These are phyloP conservation scores for Nitzschia sp. DNA, from an alignment of 108 stramenopile genomes.

Conservation along the genomic window DNA sequence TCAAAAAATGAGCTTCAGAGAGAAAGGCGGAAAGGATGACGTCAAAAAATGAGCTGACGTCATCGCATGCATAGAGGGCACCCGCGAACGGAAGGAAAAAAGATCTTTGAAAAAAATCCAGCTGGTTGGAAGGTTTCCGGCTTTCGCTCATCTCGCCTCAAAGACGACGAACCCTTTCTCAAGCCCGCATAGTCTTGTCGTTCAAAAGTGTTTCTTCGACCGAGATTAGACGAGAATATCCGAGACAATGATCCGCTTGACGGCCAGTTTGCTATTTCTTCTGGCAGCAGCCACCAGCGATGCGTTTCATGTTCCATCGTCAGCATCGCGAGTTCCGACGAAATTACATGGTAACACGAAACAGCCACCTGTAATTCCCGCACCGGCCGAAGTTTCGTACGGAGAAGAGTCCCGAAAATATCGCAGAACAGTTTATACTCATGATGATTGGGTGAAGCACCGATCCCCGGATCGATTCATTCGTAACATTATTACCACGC, in stretches of 20 bases:
- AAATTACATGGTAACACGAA: conserved; percentile 18
- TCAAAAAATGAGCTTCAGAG: no score
- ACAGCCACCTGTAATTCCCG: conserved; percentile 24
- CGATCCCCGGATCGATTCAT: conserved; percentile 66
- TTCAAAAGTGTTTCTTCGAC: not conserved
- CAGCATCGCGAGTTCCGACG: not conserved
- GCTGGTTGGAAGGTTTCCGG: no score
- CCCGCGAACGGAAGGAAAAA: no score
- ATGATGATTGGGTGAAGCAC: conserved; percentile 75
- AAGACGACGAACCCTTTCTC: not conserved
- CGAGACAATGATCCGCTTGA: not conserved
- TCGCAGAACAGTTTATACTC: conserved; percentile 76
- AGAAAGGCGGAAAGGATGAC: no score
- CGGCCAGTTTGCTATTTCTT: not conserved
- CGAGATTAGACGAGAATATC: not conserved
- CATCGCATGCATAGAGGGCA: no score
- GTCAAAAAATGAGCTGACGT: no score
- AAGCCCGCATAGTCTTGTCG: not conserved
- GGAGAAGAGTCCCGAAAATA: conserved; percentile 57
- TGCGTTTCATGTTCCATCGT: not conserved
- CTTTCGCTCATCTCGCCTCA: not conserved
- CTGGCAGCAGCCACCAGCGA: not conserved
- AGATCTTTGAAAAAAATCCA: no score
- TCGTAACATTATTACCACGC: conserved; percentile 46
- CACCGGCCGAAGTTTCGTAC: conserved; percentile 20